Base-by-base conservation (phyloP, 2,329 filamentous ascomycete species). In the Xenoacremonium recifei region DNA sequence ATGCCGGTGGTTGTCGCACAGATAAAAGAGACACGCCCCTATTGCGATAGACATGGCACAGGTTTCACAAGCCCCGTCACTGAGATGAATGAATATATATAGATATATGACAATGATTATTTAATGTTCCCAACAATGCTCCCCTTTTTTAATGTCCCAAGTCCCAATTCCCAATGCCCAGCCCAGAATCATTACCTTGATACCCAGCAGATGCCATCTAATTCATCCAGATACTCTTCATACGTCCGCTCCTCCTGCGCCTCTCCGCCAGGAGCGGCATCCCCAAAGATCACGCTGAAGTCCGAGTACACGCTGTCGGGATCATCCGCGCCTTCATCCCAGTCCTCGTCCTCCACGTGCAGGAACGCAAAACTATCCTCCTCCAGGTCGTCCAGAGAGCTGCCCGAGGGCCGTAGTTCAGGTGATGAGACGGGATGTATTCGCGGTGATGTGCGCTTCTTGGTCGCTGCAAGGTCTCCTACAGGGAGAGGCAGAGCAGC, bases 161-260 rank as follows among this genome's bases (percentile, higher is more conserved):
- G n/a, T n/a, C n/a, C n/a, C n/a, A n/a, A n/a, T n/a, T n/a, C n/a
- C n/a, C n/a, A n/a, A n/a, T n/a, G n/a, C n/a, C n/a, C n/a, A n/a
- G n/a, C n/a, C n/a, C 23, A 27, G 13, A 27, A 19, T 39, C 34
- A 18, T 42, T 56, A 58, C 44, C 55, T 50, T 25, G 53, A 56
- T 46, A 64, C 60, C 65, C 74, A 77, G 6, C 72, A 71, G 45
- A 79, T 77, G 9, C 75, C 76, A 47, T 79, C 76, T 45, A 79
- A 55, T 45, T 78, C 75, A 49, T 79, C 76, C 51, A 79, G 64
- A 52, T 75, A 77, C 51, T 77, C 75, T 53, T 79, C 76, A 40
- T 74, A 74, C 19, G 69, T 71, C 40, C 73, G 63, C 15, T 69
- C 68, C 3, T 69, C 65, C 5, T 62, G 63, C 4, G 51, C 47